phyloP scores from a whole-genome alignment of 495 filamentous ascomycete species.

The Cairneyella variabilis region DNA sequence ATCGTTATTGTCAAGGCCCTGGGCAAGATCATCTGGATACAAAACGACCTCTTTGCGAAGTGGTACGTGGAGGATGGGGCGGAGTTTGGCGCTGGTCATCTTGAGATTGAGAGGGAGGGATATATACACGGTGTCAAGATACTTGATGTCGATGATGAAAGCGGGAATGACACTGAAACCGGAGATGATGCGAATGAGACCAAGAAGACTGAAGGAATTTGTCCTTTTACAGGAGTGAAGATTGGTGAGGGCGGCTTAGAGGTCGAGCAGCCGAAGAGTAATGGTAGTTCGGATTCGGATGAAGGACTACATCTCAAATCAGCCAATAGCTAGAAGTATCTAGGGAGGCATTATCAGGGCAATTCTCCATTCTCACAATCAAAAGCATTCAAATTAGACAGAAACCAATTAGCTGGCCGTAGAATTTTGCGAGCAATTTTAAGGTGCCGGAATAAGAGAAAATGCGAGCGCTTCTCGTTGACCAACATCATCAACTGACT shows the following conservation, averaged over 20 bases:
- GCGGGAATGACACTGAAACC: background rate
- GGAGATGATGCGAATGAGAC: background rate
- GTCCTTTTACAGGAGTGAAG: slow-evolving; percentile 7
- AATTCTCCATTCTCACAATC: no score
- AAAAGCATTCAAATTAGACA: no score
- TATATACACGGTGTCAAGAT: slow-evolving; percentile 29
- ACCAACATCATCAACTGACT: no score
- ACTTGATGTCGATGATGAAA: background rate
- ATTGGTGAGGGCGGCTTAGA: background rate
- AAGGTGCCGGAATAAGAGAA: no score
- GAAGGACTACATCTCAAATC: no score
- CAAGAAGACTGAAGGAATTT: background rate
- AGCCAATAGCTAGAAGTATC: no score
- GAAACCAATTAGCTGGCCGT: no score
- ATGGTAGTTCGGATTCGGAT: background rate
- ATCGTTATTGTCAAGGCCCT: slow-evolving; percentile 61
- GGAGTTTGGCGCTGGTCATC: slow-evolving; percentile 58
- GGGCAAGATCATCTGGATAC: slow-evolving; percentile 46
- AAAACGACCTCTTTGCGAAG: slow-evolving; percentile 43
- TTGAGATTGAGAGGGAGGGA: slow-evolving; percentile 57
- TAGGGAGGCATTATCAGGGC: no score
- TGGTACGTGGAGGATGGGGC: slow-evolving; percentile 72
- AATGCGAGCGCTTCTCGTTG: no score
- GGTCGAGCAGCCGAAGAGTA: background rate
- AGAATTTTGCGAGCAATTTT: no score